Evolutionary conservation across 495 filamentous ascomycete species (phyloP).

Genomic region (Friedmanniomyces endolithicus): DNA sequence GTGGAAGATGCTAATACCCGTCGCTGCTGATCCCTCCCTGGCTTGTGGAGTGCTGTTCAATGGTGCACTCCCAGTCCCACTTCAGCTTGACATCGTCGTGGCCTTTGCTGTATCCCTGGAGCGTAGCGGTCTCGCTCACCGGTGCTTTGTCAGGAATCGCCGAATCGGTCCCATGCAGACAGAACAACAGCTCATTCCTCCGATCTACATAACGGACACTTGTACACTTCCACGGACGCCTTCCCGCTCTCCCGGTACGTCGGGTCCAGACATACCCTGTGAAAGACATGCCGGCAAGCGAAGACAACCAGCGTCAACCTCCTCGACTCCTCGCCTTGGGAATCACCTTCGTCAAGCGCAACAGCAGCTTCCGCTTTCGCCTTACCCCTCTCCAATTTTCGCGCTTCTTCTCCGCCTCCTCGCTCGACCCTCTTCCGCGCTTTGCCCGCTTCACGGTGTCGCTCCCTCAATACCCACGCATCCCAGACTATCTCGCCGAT

Average conservation of each 20-base stretch:
- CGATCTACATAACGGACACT: conserved; percentile 18
- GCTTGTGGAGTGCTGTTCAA: too few species aligned
- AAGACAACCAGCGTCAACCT: conserved; percentile 29
- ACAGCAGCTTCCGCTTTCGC: conserved; percentile 19
- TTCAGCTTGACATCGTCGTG: too few species aligned
- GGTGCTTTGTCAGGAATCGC: background rate
- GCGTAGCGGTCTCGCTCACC: background rate
- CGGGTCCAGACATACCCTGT: conserved; percentile 27
- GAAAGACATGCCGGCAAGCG: conserved; percentile 32
- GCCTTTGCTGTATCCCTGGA: too few species aligned
- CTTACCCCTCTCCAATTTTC: conserved; percentile 18
- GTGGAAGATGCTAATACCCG: too few species aligned
- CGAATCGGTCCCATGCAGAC: background rate
- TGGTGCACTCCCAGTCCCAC: too few species aligned
- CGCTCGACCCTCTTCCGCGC: conserved; percentile 18
- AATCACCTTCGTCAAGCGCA: conserved; percentile 2
- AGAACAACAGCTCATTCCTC: background rate
- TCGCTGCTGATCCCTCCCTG: too few species aligned
- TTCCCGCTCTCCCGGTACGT: conserved; percentile 2
- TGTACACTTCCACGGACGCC: conserved; percentile 4
- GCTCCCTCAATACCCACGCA: conserved; percentile 60
- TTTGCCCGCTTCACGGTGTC: conserved; percentile 27
- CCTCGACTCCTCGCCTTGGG: conserved; percentile 9
- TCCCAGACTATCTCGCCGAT: conserved; percentile 66
- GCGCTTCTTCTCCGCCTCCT: conserved; percentile 14